Evolutionary conservation across 306 rosid species (phyloP), one percentile per base, ranked within the genome.

Genomic region (Casuarina glauca): DNA sequence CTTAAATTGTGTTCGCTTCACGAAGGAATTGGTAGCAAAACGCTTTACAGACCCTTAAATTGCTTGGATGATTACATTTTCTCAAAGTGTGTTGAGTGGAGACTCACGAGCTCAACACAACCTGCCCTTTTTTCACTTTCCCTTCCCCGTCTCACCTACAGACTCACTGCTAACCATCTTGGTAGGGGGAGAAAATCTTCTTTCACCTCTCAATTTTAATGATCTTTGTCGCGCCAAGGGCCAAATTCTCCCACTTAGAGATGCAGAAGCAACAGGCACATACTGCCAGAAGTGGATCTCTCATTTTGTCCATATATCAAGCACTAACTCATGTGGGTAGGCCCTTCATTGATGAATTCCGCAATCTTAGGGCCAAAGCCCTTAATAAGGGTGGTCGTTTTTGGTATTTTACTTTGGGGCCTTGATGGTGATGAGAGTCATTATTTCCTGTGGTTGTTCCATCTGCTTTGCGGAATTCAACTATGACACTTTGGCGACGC

Each of bases 401-500:
- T 43, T 52, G 26, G 62, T 45, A 38, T 43, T 70, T 50, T 68
- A 11, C 16, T 51, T 17, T 9, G 74, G 38, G 51, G 57, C 17
- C 19, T 17, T 46, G 55, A 45, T n/a, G 52, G 55, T 45, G 16
- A 6, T 19, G 74, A 69, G 2, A 6, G 13, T 35, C 51, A 48
- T 48, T 58, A 26, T 26, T 11, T 8, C 39, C 1, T n/a, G 12
- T 26, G 64, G 38, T 36, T 58, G 15, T 58, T 35, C 64, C 20
- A 39, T 26, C 39, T 26, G 50, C 26, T 81, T 35, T 43, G 74
- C 71, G 53, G 75, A 52, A 60, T 13, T 48, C 6, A 72, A 49
- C 11, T 9, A 17, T 39, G 68, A 60, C 73, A 70, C 80, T 69
- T 60, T 20, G 80, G 71, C 82, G 57, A 57, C 53, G 63, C 70